Conservation (phyloP, 2,329 filamentous ascomycete species). For the Curvularia sp. region DNA sequence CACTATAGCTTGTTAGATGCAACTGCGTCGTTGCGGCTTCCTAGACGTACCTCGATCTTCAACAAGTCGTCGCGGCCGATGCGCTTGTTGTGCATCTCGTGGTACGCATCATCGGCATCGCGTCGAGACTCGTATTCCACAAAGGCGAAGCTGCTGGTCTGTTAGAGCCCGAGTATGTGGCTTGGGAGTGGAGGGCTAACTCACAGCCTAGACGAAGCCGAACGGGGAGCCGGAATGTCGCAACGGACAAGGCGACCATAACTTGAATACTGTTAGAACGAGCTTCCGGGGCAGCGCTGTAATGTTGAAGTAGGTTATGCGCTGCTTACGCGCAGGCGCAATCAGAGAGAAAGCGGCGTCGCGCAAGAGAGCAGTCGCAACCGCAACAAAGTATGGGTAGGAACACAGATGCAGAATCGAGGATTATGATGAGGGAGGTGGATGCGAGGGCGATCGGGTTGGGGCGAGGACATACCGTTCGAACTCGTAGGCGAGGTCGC, state of each 20-base stretch:
- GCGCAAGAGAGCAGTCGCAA: slow-evolving; percentile 12
- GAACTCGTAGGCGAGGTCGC: slow-evolving; percentile 99
- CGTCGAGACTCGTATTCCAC: slow-evolving; percentile 99
- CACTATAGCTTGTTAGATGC: slow-evolving; percentile 67
- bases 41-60: slow-evolving; percentile 85
- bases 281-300: slow-evolving; percentile 21
- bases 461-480: slow-evolving; percentile 86
- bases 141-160: slow-evolving; percentile 83
- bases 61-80: slow-evolving; percentile 92
- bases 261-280: slow-evolving; percentile 65
- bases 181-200: slow-evolving; percentile 52
- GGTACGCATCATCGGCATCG: slow-evolving; percentile 97
- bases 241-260: slow-evolving; percentile 98
- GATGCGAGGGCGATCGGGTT: slow-evolving; percentile 41
- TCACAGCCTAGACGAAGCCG: slow-evolving; percentile 93
- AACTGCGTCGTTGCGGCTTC: not conserved
- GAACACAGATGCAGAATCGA: slow-evolving; percentile 20
- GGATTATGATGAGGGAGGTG: slow-evolving; percentile 32
- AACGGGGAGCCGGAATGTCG: slow-evolving; percentile 95
- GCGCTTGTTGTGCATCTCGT: slow-evolving; percentile 99
- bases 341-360: slow-evolving; percentile 20
- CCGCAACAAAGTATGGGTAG: slow-evolving; percentile 1
- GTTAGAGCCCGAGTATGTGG: slow-evolving; percentile 27
- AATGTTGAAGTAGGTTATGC: slow-evolving; percentile 22
- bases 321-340: slow-evolving; percentile 7